phyloP scores from a whole-genome alignment of 2,329 filamentous ascomycete genomes.

The Trichophyton mentagrophytes region DNA sequence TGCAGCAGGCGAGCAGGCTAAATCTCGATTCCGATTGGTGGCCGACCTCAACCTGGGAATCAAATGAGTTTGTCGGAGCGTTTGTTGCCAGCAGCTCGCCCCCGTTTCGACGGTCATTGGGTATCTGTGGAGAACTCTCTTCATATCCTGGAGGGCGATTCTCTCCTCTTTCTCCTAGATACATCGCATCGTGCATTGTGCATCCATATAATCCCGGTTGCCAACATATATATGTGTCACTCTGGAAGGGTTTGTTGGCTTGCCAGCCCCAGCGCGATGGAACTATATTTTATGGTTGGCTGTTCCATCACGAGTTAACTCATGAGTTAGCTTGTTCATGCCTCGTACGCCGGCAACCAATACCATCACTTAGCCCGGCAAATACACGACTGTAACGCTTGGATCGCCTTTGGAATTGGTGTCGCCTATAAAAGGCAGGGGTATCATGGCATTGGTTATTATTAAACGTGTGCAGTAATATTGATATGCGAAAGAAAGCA shows the following conservation, averaged over 20 bases:
- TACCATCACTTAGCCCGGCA: not conserved
- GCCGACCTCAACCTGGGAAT: slow-evolving; percentile 31
- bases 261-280: not conserved
- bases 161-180: slow-evolving; percentile 1
- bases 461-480: not conserved
- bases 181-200: slow-evolving; percentile 1
- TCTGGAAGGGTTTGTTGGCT: not conserved
- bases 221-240: slow-evolving; percentile 2
- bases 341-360: not conserved
- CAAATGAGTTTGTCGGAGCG: slow-evolving; percentile 10
- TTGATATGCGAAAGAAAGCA: not conserved
- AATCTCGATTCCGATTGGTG: slow-evolving; percentile 25
- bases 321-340: not conserved
- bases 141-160: not conserved
- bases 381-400: not conserved
- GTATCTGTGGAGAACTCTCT: not conserved
- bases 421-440: not conserved
- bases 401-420: slow-evolving; percentile 1
- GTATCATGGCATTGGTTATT: not conserved
- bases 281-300: not conserved
- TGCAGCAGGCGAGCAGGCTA: not conserved
- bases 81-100: not conserved
- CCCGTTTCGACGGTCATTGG: not conserved
- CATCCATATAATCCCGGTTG: not conserved
- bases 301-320: not conserved